These are phyloP conservation scores for Aspergillus pseudotamarii DNA, from an alignment of 2,329 filamentous ascomycete species.

Conservation along the genomic window DNA sequence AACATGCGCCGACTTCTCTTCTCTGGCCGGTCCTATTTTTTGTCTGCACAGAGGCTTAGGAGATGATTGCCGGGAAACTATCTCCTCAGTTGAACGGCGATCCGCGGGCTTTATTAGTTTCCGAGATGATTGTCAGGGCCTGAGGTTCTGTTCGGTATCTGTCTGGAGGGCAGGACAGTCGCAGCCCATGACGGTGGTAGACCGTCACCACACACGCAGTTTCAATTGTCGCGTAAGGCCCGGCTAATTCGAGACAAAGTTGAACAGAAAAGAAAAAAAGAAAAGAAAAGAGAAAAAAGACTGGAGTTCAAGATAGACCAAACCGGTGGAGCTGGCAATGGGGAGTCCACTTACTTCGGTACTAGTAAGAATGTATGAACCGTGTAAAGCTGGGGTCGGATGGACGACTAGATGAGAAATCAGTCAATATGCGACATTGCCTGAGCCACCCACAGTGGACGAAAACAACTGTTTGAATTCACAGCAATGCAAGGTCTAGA, in stretches of 20 bases:
- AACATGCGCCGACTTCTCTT: conserved; percentile 17
- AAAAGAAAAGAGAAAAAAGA: conserved; percentile 11
- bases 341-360: neutral
- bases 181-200: conserved; percentile 25
- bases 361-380: conserved; percentile 7
- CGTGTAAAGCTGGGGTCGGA: conserved; percentile 3
- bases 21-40: conserved; percentile 5
- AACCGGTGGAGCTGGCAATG: conserved; percentile 19
- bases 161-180: conserved; percentile 20
- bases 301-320: conserved; percentile 16
- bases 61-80: conserved; percentile 10
- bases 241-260: conserved; percentile 1
- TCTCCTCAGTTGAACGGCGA: conserved; percentile 20
- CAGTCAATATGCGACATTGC: neutral
- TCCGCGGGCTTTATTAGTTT: conserved; percentile 18
- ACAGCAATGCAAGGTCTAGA: neutral
- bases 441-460: neutral
- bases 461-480: neutral
- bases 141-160: conserved; percentile 16
- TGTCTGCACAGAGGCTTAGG: conserved; percentile 9
- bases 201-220: conserved; percentile 6
- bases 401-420: neutral
- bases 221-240: neutral
- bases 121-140: conserved; percentile 19
- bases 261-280: neutral